These are phyloP conservation scores for Phytophthora macrochlamydospora DNA, from an alignment of 352 stramenopile genomes.

Conservation along the genomic window DNA sequence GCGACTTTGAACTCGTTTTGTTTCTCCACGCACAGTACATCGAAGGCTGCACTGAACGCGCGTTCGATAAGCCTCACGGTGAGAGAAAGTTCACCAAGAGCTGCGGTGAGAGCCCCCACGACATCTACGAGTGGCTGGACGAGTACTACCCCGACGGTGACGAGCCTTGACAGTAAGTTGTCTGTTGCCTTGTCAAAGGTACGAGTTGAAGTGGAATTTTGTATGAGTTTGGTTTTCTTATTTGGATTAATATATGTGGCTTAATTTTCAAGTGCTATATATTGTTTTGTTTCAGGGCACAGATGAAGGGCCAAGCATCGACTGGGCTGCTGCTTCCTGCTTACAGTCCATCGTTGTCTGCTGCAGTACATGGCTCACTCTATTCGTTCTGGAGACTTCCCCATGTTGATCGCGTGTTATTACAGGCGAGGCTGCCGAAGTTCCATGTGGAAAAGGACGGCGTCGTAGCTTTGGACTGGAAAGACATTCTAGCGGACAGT, in stretches of 20 bases:
- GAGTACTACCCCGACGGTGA: not conserved
- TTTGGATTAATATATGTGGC: not conserved
- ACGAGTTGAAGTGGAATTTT: too few species aligned
- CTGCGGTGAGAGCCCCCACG: not conserved
- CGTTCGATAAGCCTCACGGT: not conserved
- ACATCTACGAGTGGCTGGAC: not conserved
- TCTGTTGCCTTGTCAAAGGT: too few species aligned
- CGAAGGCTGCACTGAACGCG: not conserved
- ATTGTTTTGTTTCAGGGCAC: not conserved
- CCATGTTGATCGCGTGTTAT: not conserved
- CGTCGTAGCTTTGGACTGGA: slow-evolving; percentile 31
- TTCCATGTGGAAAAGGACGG: slow-evolving; percentile 18
- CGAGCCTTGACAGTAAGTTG: not conserved
- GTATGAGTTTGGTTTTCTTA: too few species aligned
- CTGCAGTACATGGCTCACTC: slow-evolving; percentile 44
- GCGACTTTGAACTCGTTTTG: not conserved
- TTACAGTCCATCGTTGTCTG: slow-evolving; percentile 53
- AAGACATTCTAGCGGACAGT: not conserved
- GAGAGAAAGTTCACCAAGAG: too few species aligned
- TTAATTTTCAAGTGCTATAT: not conserved
- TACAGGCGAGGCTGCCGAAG: slow-evolving; percentile 24
- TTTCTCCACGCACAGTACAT: not conserved
- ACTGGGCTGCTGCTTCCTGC: not conserved
- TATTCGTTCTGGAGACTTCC: slow-evolving; percentile 61
- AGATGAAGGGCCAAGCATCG: not conserved